These are phyloP conservation scores for Pythium aristosporum DNA, from an alignment of 352 stramenopile species.

Conservation along the genomic window DNA sequence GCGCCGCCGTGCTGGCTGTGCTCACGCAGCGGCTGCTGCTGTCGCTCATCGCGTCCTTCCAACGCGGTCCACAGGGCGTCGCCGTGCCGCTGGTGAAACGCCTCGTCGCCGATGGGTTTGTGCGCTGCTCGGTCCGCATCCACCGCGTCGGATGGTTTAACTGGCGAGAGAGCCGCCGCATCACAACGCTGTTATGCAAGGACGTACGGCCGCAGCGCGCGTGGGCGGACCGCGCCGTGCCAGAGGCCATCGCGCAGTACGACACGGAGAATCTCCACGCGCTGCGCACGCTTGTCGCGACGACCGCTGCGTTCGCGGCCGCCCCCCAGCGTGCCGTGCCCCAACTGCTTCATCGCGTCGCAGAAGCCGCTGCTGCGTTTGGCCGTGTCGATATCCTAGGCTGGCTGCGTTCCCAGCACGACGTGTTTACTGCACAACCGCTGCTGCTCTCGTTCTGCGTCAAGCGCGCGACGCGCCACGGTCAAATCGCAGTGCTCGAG, in stretches of 20 bases:
- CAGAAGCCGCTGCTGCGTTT: slow-evolving; percentile 11
- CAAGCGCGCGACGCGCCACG: slow-evolving; percentile 5
- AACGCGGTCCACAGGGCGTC: slow-evolving; percentile 9
- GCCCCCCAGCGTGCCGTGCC: neutral
- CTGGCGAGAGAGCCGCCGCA: neutral
- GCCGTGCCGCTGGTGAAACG: neutral
- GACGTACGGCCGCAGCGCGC: neutral
- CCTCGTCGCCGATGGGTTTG: slow-evolving; percentile 10
- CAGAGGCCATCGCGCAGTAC: slow-evolving; percentile 17
- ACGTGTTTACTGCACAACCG: neutral
- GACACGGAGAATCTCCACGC: neutral
- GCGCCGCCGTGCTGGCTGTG: neutral
- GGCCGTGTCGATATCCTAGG: slow-evolving; percentile 16
- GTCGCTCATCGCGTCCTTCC: slow-evolving; percentile 18
- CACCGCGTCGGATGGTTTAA: neutral
- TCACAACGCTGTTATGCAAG: slow-evolving; percentile 1
- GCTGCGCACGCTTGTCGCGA: neutral
- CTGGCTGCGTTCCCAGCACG: slow-evolving; percentile 1
- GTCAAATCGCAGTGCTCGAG: neutral
- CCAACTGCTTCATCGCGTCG: slow-evolving; percentile 13
- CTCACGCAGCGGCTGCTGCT: slow-evolving; percentile 18
- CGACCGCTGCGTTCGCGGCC: neutral
- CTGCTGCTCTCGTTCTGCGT: slow-evolving; percentile 1
- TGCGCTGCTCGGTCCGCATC: neutral
- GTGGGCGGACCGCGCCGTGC: slow-evolving; percentile 5